A percentile compares a stretch with the other conserved stretches of the same genome.
Conservation (phyloP, 805 yeast genomes). For the fission yeast (Schizosaccharomyces pombe) region DNA sequence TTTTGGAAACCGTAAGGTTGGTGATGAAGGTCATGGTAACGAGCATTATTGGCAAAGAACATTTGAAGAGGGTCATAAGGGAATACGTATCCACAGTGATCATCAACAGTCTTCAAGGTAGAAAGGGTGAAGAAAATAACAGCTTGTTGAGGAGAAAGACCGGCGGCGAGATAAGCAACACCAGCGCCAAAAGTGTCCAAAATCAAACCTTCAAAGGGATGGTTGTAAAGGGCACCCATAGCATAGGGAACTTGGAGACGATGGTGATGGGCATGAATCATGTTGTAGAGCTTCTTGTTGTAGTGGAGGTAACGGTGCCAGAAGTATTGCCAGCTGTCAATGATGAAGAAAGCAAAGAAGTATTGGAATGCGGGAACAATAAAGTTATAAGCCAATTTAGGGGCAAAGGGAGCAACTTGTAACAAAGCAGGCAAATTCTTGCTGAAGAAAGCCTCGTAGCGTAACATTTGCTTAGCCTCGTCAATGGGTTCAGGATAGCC, state of each 20-base stretch:
- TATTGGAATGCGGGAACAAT: constrained; percentile 40
- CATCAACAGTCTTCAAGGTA: constrained; percentile 83
- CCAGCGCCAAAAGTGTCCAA: constrained; percentile 88
- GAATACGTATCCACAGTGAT: constrained; percentile 90
- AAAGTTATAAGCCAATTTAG: constrained; percentile 33
- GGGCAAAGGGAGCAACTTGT: constrained; percentile 8
- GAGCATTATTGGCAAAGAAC: constrained; percentile 81
- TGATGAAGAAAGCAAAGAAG: constrained; percentile 38
- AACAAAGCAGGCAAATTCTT: constrained; percentile 5
- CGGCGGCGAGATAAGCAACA: constrained; percentile 38
- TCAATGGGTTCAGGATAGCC: constrained; percentile 9
- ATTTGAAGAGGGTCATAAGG: constrained; percentile 82
- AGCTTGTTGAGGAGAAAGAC: constrained; percentile 54
- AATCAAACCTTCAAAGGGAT: constrained; percentile 79
- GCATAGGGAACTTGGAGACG: constrained; percentile 89
- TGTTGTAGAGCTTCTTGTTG: constrained; percentile 48
- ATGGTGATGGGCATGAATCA: constrained; percentile 87
- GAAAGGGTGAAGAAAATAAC: constrained; percentile 59
- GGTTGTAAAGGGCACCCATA: constrained; percentile 84
- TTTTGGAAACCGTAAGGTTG: constrained; percentile 86
- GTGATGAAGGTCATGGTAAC: constrained; percentile 93
- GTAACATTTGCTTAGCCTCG: background rate
- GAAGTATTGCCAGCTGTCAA: constrained; percentile 91
- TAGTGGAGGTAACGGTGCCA: constrained; percentile 75
- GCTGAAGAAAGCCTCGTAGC: constrained; percentile 6